Evolutionary conservation across 768 basidiomycete genomes (phyloP).

Genomic region (Boletus eberwhitei): DNA sequence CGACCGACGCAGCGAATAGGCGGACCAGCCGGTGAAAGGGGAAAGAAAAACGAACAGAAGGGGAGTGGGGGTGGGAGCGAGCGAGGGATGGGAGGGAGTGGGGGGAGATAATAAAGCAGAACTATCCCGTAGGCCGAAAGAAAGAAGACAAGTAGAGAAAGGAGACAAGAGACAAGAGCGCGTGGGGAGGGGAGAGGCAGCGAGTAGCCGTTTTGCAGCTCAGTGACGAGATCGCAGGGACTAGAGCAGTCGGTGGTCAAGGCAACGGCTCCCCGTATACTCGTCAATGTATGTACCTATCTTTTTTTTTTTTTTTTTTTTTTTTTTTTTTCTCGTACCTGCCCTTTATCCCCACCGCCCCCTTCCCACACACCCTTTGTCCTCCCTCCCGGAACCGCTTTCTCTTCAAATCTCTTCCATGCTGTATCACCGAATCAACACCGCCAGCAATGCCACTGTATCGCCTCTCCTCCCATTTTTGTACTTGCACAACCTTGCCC

Average conservation of each 20-base stretch:
- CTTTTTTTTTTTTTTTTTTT: constrained; percentile 5
- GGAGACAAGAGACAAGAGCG: constrained; percentile 18
- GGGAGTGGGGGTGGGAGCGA: neutral
- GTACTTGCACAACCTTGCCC: no score
- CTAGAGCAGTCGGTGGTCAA: constrained; percentile 47
- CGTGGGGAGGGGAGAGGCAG: constrained; percentile 11
- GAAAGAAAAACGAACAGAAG: neutral
- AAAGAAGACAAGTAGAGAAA: constrained; percentile 3
- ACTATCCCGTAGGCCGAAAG: constrained; percentile 28
- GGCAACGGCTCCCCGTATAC: constrained; percentile 39
- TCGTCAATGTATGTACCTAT: constrained; percentile 18
- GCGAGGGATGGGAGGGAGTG: neutral
- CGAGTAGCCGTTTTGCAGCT: constrained; percentile 17
- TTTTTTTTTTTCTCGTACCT: constrained; percentile 9
- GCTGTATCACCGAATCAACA: constrained; percentile 5
- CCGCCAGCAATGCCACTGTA: neutral
- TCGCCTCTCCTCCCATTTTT: neutral
- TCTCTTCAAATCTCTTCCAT: neutral
- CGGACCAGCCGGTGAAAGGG: constrained; percentile 56
- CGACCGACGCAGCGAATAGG: constrained; percentile 31
- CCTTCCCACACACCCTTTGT: constrained; percentile 9
- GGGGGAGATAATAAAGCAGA: constrained; percentile 9
- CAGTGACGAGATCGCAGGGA: constrained; percentile 34
- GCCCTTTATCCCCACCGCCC: constrained; percentile 18
- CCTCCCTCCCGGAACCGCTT: constrained; percentile 1